Evolutionary conservation across 2,329 filamentous ascomycete species (phyloP).

Genomic region (Fusarium keratoplasticum): DNA sequence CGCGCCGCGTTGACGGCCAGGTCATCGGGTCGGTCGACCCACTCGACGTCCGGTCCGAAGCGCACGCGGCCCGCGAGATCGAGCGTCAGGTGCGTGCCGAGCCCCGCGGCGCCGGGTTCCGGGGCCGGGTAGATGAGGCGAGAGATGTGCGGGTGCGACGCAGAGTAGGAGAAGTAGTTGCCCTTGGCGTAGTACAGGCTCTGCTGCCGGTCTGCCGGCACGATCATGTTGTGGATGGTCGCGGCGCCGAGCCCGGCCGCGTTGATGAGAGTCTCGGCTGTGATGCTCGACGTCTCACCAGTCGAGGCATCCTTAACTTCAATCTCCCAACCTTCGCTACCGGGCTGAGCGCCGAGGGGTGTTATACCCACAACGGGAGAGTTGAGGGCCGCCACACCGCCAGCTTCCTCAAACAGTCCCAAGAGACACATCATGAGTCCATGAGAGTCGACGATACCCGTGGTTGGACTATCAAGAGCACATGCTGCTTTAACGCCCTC

Average conservation of each 20-base stretch:
- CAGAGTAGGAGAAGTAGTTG: slow-evolving; percentile 89
- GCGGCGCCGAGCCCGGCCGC: slow-evolving; percentile 85
- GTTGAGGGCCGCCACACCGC: slow-evolving; percentile 79
- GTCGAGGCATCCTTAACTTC: slow-evolving; percentile 59
- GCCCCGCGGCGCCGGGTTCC: slow-evolving; percentile 80
- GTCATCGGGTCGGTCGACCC: slow-evolving; percentile 79
- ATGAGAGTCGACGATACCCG: slow-evolving; percentile 92
- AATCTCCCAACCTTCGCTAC: slow-evolving; percentile 76
- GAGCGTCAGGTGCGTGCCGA: slow-evolving; percentile 94
- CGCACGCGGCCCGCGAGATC: slow-evolving; percentile 86
- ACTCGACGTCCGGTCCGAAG: slow-evolving; percentile 96
- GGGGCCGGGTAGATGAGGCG: slow-evolving; percentile 92
- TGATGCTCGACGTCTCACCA: slow-evolving; percentile 69
- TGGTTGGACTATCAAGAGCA: slow-evolving; percentile 81
- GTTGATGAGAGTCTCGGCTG: slow-evolving; percentile 83
- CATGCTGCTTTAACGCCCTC: slow-evolving; percentile 79
- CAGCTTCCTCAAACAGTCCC: slow-evolving; percentile 79
- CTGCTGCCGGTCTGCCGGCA: slow-evolving; percentile 65
- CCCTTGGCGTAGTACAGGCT: slow-evolving; percentile 89
- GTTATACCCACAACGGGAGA: slow-evolving; percentile 73
- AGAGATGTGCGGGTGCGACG: slow-evolving; percentile 70
- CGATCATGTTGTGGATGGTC: slow-evolving; percentile 83
- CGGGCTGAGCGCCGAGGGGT: slow-evolving; percentile 57
- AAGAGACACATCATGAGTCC: slow-evolving; percentile 84
- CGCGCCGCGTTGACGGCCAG: slow-evolving; percentile 74